These are phyloP conservation scores for Podospora conica DNA, from an alignment of 495 filamentous ascomycete genomes.

Conservation along the genomic window DNA sequence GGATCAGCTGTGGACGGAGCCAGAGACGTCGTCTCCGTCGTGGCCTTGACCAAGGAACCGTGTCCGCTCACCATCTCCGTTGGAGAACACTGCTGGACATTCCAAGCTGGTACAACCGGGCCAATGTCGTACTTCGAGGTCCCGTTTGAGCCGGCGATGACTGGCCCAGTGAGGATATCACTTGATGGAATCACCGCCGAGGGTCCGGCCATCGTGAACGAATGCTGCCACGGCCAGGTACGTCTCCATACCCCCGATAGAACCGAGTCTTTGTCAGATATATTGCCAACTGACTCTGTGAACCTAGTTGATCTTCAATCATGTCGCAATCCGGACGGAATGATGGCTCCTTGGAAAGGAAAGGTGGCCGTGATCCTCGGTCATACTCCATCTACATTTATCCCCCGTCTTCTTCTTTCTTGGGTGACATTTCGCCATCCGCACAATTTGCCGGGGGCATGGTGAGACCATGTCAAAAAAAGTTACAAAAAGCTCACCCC, in stretches of 20 bases:
- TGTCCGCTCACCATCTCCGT: slow-evolving; percentile 45
- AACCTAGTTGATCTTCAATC: slow-evolving; percentile 37
- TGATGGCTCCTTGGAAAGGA: not conserved
- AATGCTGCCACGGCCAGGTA: slow-evolving; percentile 45
- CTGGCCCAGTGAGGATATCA: slow-evolving; percentile 47
- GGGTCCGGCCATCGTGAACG: slow-evolving; percentile 44
- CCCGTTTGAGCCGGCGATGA: slow-evolving; percentile 39
- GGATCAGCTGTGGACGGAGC: slow-evolving; percentile 34
- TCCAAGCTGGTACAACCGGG: slow-evolving; percentile 29
- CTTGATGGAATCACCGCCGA: slow-evolving; percentile 39
- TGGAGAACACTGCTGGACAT: slow-evolving; percentile 37
- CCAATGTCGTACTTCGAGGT: slow-evolving; percentile 50
- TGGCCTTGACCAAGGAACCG: slow-evolving; percentile 32
- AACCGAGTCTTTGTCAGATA: no score
- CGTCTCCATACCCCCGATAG: slow-evolving; percentile 19
- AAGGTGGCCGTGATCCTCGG: no score
- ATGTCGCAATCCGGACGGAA: slow-evolving; percentile 29
- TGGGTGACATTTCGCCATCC: no score
- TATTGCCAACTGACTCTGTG: not conserved
- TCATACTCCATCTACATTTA: no score
- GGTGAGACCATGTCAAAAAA: no score
- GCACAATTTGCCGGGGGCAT: no score
- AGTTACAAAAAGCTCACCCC: no score
- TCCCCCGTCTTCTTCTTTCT: no score
- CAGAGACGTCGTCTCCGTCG: slow-evolving; percentile 42